phyloP scores from a whole-genome alignment of 805 yeast species.

The Yamadazyma nakazawae region DNA sequence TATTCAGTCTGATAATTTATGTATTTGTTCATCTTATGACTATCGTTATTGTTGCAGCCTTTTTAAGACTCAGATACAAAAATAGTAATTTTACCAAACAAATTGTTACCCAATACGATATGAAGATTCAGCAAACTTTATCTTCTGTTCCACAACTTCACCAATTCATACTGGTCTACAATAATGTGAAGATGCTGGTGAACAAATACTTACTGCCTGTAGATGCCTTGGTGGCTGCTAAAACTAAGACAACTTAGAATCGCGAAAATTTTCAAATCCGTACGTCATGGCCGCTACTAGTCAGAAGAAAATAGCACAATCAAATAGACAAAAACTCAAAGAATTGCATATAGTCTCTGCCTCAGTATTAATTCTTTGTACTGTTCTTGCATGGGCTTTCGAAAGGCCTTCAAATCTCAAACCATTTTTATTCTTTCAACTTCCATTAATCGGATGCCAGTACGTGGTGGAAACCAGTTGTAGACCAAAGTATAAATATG shows the following conservation, averaged over 20 bases:
- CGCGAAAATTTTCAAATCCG: slow-evolving; percentile 1
- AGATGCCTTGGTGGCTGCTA: slow-evolving; percentile 8
- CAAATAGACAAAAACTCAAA: slow-evolving; percentile 36
- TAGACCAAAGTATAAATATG: slow-evolving; percentile 47
- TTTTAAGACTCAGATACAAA: slow-evolving; percentile 35
- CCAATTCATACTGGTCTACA: slow-evolving; percentile 4
- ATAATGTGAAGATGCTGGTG: background rate
- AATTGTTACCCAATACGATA: slow-evolving; percentile 46
- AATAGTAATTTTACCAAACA: slow-evolving; percentile 30
- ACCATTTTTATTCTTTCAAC: slow-evolving; percentile 34
- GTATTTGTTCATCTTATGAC: slow-evolving; percentile 36
- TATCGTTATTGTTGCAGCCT: slow-evolving; percentile 25
- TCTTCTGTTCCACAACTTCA: slow-evolving; percentile 13
- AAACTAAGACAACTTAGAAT: background rate
- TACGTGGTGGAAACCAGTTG: slow-evolving; percentile 58
- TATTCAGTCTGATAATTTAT: slow-evolving; percentile 22
- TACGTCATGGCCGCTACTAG: slow-evolving; percentile 55
- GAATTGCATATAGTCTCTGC: slow-evolving; percentile 34
- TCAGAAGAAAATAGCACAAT: slow-evolving; percentile 48
- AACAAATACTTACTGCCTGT: slow-evolving; percentile 9
- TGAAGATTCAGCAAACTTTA: slow-evolving; percentile 29
- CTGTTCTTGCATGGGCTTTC: slow-evolving; percentile 36
- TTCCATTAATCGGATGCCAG: slow-evolving; percentile 42
- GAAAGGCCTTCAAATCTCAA: slow-evolving; percentile 45
- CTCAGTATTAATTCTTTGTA: slow-evolving; percentile 24